Percentiles rank a stretch among this genome's conserved stretches.
Conservation (phyloP, 2,329 filamentous ascomycete genomes). For the Stylonectria norvegica region DNA sequence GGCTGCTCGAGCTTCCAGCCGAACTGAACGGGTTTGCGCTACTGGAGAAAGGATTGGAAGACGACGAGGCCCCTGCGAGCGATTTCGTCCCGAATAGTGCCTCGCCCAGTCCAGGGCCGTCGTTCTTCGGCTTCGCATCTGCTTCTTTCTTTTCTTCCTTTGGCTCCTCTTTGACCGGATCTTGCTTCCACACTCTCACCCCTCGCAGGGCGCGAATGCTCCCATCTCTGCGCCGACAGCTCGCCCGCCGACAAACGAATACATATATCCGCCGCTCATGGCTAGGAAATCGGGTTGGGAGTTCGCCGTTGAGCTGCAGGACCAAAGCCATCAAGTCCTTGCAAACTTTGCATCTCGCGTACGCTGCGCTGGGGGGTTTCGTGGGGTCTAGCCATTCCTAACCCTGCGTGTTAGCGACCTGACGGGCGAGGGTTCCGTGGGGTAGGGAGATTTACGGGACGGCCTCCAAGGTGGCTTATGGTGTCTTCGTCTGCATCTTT, state of each 20-base stretch:
- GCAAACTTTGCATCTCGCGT: conserved; percentile 86
- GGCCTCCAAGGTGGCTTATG: conserved; percentile 84
- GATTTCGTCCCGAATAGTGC: conserved; percentile 66
- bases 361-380: conserved; percentile 66
- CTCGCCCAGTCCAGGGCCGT: conserved; percentile 55
- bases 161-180: conserved; percentile 24
- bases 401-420: not conserved
- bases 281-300: conserved; percentile 79
- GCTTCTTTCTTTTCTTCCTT: conserved; percentile 33
- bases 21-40: conserved; percentile 47
- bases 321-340: conserved; percentile 78
- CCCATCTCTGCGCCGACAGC: conserved; percentile 78
- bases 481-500: conserved; percentile 75
- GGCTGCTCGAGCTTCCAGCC: conserved; percentile 19
- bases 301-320: conserved; percentile 85
- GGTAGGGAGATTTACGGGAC: conserved; percentile 62
- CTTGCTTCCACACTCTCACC: conserved; percentile 52
- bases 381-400: conserved; percentile 81
- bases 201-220: conserved; percentile 75
- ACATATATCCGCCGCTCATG: conserved; percentile 88
- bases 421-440: conserved; percentile 2
- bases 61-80: conserved; percentile 34
- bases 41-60: conserved; percentile 59
- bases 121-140: conserved; percentile 33
- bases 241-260: conserved; percentile 73